phyloP scores from a whole-genome alignment of 495 filamentous ascomycete species.

The Paragyromitra xinjiangensis region DNA sequence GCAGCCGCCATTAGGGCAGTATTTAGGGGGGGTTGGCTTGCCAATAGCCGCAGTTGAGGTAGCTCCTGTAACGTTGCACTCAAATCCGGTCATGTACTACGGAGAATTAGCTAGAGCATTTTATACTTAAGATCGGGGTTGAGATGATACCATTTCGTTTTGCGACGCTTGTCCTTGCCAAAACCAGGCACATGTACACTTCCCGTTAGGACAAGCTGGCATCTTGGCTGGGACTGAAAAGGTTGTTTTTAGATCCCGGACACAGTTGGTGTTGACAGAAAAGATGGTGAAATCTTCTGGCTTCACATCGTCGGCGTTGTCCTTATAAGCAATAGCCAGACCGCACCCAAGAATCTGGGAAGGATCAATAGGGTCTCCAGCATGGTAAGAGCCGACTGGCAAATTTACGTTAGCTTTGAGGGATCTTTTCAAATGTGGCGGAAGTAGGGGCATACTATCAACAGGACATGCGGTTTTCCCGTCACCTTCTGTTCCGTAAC shows the following conservation, averaged over 20 bases:
- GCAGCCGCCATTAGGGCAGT: slow-evolving; percentile 62
- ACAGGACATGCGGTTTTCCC: slow-evolving; percentile 62
- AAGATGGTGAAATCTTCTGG: slow-evolving; percentile 67
- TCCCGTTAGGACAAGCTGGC: slow-evolving; percentile 63
- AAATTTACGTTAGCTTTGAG: slow-evolving; percentile 60
- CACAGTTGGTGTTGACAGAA: slow-evolving; percentile 61
- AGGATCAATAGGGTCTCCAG: slow-evolving; percentile 62
- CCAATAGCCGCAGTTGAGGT: slow-evolving; percentile 60
- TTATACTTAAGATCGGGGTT: not conserved
- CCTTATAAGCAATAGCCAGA: slow-evolving; percentile 66
- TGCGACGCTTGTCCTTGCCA: slow-evolving; percentile 66
- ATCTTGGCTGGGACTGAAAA: slow-evolving; percentile 64
- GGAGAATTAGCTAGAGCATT: not conserved
- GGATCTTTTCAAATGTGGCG: slow-evolving; percentile 62
- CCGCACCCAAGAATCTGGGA: slow-evolving; percentile 62
- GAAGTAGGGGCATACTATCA: slow-evolving; percentile 56
- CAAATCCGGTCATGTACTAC: slow-evolving; percentile 66
- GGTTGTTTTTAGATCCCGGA: slow-evolving; percentile 51
- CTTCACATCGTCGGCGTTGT: slow-evolving; percentile 61
- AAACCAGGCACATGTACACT: slow-evolving; percentile 68
- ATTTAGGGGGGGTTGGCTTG: slow-evolving; percentile 60
- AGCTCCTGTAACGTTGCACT: slow-evolving; percentile 64
- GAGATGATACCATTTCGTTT: slow-evolving; percentile 54
- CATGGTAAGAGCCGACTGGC: slow-evolving; percentile 59
- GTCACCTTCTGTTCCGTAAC: slow-evolving; percentile 63